Conservation (phyloP, 2,329 filamentous ascomycete genomes). For the Scytalidium lignicola region DNA sequence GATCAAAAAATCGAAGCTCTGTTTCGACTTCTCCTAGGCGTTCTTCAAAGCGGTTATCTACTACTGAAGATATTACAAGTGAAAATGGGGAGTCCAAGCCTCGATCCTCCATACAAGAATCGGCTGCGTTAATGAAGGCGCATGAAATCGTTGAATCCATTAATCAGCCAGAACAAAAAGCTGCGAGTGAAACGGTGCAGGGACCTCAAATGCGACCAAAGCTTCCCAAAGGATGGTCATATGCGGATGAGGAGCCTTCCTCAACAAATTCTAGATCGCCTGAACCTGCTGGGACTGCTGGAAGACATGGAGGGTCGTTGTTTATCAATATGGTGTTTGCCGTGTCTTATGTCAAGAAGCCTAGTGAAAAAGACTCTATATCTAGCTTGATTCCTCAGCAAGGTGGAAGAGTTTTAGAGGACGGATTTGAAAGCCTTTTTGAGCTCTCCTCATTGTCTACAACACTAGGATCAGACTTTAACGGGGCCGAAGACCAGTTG, state of each 20-base stretch:
- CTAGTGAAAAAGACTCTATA: constrained; percentile 48
- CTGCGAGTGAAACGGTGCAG: not conserved
- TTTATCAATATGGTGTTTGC: constrained; percentile 86
- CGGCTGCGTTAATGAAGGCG: not conserved
- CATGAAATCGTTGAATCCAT: not conserved
- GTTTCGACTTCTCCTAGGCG: not conserved
- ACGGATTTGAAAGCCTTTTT: constrained; percentile 81
- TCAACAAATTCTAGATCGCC: not conserved
- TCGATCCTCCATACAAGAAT: not conserved
- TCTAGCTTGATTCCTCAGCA: constrained; percentile 60
- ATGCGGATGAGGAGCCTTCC: not conserved
- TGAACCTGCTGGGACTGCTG: not conserved
- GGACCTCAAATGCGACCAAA: not conserved
- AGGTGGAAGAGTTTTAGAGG: constrained; percentile 66
- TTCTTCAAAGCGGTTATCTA: constrained; percentile 6
- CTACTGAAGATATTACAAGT: not conserved
- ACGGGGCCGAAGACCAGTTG: constrained; percentile 33
- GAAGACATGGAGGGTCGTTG: constrained; percentile 29
- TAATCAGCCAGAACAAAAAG: not conserved
- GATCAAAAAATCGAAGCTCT: not conserved
- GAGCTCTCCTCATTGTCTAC: constrained; percentile 29
- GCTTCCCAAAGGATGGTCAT: not conserved
- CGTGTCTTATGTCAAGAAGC: constrained; percentile 60
- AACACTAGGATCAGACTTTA: not conserved
- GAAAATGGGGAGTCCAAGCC: not conserved